Percentiles rank a stretch among this genome's conserved stretches.
Evolutionary conservation across 176 grass and related monocot species (phyloP).

Genomic region (barley (Hordeum vulgare)): DNA sequence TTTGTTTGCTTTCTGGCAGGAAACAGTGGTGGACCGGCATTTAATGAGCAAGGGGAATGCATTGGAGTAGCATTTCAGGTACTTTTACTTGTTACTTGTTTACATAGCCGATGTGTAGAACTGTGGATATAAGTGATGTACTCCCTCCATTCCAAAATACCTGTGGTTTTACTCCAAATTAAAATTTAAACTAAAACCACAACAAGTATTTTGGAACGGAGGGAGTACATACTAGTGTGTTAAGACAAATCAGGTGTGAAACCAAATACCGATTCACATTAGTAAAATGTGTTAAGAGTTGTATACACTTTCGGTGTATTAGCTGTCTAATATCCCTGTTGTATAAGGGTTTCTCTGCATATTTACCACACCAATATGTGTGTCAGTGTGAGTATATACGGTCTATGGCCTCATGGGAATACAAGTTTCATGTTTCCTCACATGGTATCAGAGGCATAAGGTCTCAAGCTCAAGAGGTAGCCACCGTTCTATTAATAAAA

Average conservation of each 20-base stretch:
- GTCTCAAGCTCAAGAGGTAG: background rate
- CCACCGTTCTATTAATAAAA: background rate
- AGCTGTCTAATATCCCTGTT: background rate
- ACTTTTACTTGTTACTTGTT: constrained; percentile 30
- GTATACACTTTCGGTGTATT: background rate
- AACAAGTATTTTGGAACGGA: no score
- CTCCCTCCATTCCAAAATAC: no score
- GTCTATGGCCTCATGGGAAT: background rate
- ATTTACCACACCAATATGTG: background rate
- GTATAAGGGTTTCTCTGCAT: background rate
- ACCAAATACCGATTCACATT: background rate
- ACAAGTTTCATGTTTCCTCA: background rate
- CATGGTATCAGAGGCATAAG: background rate
- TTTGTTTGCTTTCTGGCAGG: constrained; percentile 47
- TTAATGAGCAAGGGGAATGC: constrained; percentile 97
- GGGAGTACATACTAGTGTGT: background rate
- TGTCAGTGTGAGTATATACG: background rate
- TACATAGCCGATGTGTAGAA: background rate
- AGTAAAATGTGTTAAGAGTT: background rate
- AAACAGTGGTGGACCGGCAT: constrained; percentile 97
- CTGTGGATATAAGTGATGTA: background rate
- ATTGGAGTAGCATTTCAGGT: constrained; percentile 99
- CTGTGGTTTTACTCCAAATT: no score
- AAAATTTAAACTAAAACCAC: no score
- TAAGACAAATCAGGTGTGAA: background rate